These are phyloP conservation scores for Apophysomyces ossiformis DNA, from an alignment of 371 early-diverging fungal genomes.

Conservation along the genomic window DNA sequence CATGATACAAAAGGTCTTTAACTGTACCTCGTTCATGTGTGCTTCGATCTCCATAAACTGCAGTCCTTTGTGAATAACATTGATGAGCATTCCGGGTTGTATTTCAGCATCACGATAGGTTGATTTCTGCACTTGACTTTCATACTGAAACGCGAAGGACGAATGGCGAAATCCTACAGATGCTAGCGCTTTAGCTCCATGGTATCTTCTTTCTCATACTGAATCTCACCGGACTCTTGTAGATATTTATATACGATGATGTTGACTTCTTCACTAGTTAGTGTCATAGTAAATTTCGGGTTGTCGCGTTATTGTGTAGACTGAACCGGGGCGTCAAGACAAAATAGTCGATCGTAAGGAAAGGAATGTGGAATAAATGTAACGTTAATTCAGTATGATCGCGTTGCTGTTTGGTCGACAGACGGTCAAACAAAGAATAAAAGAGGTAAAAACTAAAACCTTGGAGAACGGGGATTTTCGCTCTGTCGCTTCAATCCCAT, in stretches of 20 bases:
- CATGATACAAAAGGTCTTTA: not conserved
- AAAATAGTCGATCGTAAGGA: conserved; percentile 11
- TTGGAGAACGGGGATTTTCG: conserved; percentile 5
- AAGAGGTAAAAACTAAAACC: not conserved
- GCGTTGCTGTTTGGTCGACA: conserved; percentile 6
- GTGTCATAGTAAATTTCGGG: conserved; percentile 53
- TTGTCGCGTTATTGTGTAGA: conserved; percentile 1
- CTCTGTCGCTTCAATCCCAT: conserved; percentile 2
- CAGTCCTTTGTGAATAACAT: conserved; percentile 90
- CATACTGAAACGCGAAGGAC: conserved; percentile 89
- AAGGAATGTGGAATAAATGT: conserved; percentile 1
- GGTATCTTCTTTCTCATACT: conserved; percentile 9
- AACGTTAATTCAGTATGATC: conserved; percentile 1
- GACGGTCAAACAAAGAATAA: not conserved
- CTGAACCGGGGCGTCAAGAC: conserved; percentile 3
- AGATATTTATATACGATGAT: conserved; percentile 92
- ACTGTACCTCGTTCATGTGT: conserved; percentile 75
- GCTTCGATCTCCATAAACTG: conserved; percentile 90
- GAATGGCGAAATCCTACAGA: conserved; percentile 87
- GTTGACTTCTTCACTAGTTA: conserved; percentile 93
- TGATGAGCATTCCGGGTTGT: conserved; percentile 86
- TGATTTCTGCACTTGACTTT: conserved; percentile 79
- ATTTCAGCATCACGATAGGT: conserved; percentile 71
- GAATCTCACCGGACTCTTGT: conserved; percentile 83
- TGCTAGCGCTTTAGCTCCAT: not conserved